Conservation (phyloP, 768 basidiomycete genomes). For the Lanmaoa rubissima region DNA sequence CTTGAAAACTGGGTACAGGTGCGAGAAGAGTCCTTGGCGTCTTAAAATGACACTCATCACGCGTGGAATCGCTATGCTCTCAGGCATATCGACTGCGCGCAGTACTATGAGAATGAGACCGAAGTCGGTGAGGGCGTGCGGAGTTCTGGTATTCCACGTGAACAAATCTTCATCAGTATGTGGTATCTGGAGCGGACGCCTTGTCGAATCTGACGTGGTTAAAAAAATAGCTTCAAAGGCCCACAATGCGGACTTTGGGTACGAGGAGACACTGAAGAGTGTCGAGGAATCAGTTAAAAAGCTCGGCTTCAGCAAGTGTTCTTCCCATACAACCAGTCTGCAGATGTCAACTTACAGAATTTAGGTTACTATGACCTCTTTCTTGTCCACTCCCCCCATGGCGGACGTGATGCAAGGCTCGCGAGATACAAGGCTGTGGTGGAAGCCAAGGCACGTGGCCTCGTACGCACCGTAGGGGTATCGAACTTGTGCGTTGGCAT, state of each 20-base stretch:
- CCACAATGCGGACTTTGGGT: constrained; percentile 2
- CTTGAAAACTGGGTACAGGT: constrained; percentile 30
- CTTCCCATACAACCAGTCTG: not conserved
- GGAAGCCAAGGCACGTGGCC: constrained; percentile 35
- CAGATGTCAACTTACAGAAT: not conserved
- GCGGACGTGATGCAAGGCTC: constrained; percentile 39
- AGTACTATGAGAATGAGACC: constrained; percentile 25
- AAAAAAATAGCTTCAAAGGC: constrained; percentile 25
- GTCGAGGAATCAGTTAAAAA: constrained; percentile 25
- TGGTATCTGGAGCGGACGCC: not conserved
- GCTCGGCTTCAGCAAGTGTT: constrained; percentile 20
- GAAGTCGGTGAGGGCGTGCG: constrained; percentile 28
- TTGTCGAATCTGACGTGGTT: not conserved
- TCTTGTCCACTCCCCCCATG: constrained; percentile 44
- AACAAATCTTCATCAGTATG: constrained; percentile 32
- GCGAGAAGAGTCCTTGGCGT: not conserved
- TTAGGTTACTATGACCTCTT: constrained; percentile 47
- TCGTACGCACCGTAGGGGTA: constrained; percentile 42
- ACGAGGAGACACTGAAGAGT: constrained; percentile 12
- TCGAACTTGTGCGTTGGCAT: constrained; percentile 44
- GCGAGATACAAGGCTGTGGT: constrained; percentile 40
- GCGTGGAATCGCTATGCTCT: not conserved
- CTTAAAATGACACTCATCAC: not conserved
- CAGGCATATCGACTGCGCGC: constrained; percentile 30
- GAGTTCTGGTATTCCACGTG: constrained; percentile 21